Base-by-base conservation (phyloP, 2,329 filamentous ascomycete species). In the Ambrosiella xylebori region DNA sequence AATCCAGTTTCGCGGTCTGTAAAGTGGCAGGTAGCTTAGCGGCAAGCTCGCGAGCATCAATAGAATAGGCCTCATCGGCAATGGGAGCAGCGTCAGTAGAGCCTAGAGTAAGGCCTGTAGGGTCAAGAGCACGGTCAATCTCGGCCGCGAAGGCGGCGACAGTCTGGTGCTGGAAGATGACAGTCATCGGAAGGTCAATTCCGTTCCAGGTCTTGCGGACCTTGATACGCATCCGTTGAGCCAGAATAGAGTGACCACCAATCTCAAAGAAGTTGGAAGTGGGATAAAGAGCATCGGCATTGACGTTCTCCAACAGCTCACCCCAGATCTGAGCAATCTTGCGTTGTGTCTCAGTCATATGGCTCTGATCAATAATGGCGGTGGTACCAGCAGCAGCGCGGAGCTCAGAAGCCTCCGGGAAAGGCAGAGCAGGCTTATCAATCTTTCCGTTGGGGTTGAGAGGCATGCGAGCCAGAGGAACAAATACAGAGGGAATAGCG, bases 381-480 rank as follows among this genome's bases (percentile, higher is more conserved):
- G 49, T 51, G n/a, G 52, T 41, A 9, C 58, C 58, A 44, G 57
- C 53, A 38, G 60, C 56, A 13, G 57, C 61, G 40, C 60, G 60
- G 19, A 61, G 57, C 37, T 57, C 57, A 3, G 57, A 59, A 9
- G 50, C 55, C 50, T 56, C 58, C 0, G 87, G 87, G 76, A 88
- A 91, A 0, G 87, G 87, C 57, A 93, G 71, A 1, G 81, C 82
- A 17, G 86, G 84, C 66, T 81, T 84, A 69, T 93, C 87, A 54
- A 90, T 80, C 71, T 91, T 91, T 63, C 86, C 85, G 63, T 88
- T 88, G 13, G 85, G 85, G 66, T 87, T 64, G 17, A 64, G 50
- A 15, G 63, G 63, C 63, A 64, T 64, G 19, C 61, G 61, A 15
- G 65, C 39, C n/a, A 71, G 62, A 8, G 67, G 57, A 52, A 72